These are phyloP conservation scores for Kazachstania taianensis DNA, from an alignment of 805 yeast species.

Conservation along the genomic window DNA sequence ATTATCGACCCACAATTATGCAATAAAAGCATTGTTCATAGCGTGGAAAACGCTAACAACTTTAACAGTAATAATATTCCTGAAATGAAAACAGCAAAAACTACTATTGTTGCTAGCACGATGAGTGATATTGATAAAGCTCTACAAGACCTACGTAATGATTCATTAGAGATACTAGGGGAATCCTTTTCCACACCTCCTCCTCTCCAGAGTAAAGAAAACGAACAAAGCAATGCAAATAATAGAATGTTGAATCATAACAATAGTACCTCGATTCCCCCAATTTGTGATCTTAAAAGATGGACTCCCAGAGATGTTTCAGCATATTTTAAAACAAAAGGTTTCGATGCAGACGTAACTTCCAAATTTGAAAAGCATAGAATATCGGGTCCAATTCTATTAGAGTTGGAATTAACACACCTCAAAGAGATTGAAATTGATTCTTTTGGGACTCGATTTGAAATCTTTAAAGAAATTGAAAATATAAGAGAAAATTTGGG, in stretches of 20 bases:
- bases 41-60: too few species aligned
- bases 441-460: slow-evolving; percentile 92
- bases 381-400: slow-evolving; percentile 73
- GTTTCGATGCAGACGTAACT: slow-evolving; percentile 61
- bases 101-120: slow-evolving; percentile 35
- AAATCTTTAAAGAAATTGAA: slow-evolving; percentile 80
- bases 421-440: slow-evolving; percentile 85
- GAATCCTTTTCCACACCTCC: not conserved
- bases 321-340: slow-evolving; percentile 57
- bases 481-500: slow-evolving; percentile 30
- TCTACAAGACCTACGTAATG: slow-evolving; percentile 44
- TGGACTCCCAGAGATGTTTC: slow-evolving; percentile 88
- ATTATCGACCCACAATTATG: not conserved
- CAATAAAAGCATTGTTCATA: too few species aligned
- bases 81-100: slow-evolving; percentile 1
- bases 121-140: slow-evolving; percentile 67
- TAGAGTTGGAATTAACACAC: slow-evolving; percentile 76
- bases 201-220: not conserved
- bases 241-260: too few species aligned
- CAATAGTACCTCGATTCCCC: not conserved
- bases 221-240: not conserved
- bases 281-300: slow-evolving; percentile 10
- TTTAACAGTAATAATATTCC: not conserved
- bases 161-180: slow-evolving; percentile 13
- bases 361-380: slow-evolving; percentile 76